Base-by-base conservation (phyloP, 1,284 basidiomycete genomes). In the Trametes pubescens region DNA sequence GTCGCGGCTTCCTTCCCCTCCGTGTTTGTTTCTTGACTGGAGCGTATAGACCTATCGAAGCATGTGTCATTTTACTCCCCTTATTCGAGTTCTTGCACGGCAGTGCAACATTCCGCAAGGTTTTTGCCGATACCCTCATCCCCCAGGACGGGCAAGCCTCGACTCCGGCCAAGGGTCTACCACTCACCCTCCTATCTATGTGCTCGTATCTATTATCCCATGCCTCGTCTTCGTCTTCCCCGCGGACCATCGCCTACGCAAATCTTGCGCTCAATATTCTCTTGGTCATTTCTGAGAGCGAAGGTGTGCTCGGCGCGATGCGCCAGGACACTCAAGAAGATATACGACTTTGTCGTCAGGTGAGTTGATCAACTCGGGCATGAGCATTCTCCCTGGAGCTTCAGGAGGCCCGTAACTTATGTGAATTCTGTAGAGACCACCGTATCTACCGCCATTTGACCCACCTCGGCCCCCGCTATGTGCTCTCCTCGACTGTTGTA, bases 201-300 rank as follows among this genome's bases (percentile, higher is more conserved):
- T 83, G 84, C 3, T 89, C 88, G 0, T 90, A 90, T 75, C 66
- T 89, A 51, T 74, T 88, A 52, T 84, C 86, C 0, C 88, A 90
- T 71, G 87, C 88, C 6, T 84, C 86, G 2, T 85, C 88, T 3
- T 78, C 82, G 0, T 80, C 81, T 2, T 85, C 86, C 7, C 73
- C 82, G 9, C 83, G 88, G 21, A 82, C 86, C 7, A 78, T 85
- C 48, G 83, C 84, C 4, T 91, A 91, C 72, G 87, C 85, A 0
- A 82, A 82, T 69, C 77, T 90, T 1, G 77, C 80, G 21, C 76
- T 90, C 69, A 82, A 84, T 61, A 82, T 80, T 16, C 68, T 89
- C 14, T 76, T 88, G 34, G 74, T 79, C 4, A 75, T 86, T 63
- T 79, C 80, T 4, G 84, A 87, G 69, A 84, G 84, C 61, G 73